phyloP scores from a whole-genome alignment of 169 alveolate species.

The Plasmodium billcollinsi region DNA sequence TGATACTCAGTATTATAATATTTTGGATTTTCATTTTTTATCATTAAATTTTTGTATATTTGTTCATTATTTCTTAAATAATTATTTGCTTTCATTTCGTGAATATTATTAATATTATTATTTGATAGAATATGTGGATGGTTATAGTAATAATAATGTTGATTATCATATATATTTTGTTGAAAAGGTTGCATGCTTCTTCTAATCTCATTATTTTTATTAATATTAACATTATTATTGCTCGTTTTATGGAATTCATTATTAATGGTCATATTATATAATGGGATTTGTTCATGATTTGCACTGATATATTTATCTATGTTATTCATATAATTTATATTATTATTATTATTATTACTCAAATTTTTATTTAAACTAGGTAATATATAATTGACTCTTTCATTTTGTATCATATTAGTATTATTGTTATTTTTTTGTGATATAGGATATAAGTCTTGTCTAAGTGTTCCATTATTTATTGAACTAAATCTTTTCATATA shows the following conservation, averaged over 20 bases:
- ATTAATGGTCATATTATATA: not conserved
- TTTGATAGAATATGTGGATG: not conserved
- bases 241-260: conserved; percentile 3
- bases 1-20: conserved; percentile 1
- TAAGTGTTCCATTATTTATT: not conserved
- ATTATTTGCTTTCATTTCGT: not conserved
- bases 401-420: not conserved
- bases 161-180: too few species aligned
- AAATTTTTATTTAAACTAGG: conserved; percentile 1
- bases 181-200: too few species aligned
- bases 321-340: conserved; percentile 5
- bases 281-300: conserved; percentile 7
- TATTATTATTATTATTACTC: conserved; percentile 1
- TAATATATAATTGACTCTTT: not conserved
- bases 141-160: not conserved
- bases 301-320: not conserved
- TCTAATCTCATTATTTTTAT: not conserved
- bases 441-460: not conserved
- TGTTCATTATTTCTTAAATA: not conserved
- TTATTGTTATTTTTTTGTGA: not conserved
- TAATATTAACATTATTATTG: not conserved
- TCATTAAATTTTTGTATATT: not conserved
- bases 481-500: conserved; percentile 22
- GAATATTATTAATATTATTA: not conserved
- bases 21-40: not conserved